phyloP scores from a whole-genome alignment of 106 monocot genomes.

The Xerophyta viscosa region DNA sequence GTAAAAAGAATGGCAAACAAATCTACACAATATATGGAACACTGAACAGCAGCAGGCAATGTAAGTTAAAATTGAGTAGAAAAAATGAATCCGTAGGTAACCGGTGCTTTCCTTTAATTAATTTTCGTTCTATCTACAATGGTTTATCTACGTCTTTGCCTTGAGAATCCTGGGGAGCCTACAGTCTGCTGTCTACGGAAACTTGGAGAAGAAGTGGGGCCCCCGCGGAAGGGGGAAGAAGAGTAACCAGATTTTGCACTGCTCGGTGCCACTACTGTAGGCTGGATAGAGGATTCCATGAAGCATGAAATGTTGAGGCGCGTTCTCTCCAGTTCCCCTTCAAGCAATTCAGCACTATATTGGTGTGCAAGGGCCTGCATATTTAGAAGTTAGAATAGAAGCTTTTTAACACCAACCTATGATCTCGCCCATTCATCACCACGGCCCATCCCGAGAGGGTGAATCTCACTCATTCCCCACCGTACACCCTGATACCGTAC shows the following conservation, averaged over 20 bases:
- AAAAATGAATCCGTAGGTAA: too few relatives aligned
- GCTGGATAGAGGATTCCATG: slow-evolving; percentile 59
- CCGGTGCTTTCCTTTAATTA: too few relatives aligned
- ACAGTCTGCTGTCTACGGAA: slow-evolving; percentile 46
- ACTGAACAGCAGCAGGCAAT: too few relatives aligned
- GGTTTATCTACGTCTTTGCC: slow-evolving; percentile 50
- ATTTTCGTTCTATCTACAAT: too few relatives aligned
- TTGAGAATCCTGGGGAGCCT: slow-evolving; percentile 38
- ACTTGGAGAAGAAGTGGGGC: slow-evolving; percentile 43
- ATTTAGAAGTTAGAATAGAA: neutral
- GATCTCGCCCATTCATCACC: too few relatives aligned
- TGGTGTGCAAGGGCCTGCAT: slow-evolving; percentile 77
- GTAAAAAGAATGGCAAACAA: too few relatives aligned
- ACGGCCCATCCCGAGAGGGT: too few relatives aligned
- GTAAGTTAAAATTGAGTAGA: too few relatives aligned
- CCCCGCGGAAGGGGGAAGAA: slow-evolving; percentile 19
- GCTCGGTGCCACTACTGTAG: slow-evolving; percentile 13
- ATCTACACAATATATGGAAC: too few relatives aligned
- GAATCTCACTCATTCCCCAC: too few relatives aligned
- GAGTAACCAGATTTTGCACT: slow-evolving; percentile 22
- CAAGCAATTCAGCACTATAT: slow-evolving; percentile 55
- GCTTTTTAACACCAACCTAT: neutral
- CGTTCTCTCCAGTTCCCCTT: slow-evolving; percentile 84
- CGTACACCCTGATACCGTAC: too few relatives aligned
- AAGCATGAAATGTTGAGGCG: slow-evolving; percentile 94